Base-by-base conservation (phyloP, 306 rosid genomes). In the Quercus cerris region DNA sequence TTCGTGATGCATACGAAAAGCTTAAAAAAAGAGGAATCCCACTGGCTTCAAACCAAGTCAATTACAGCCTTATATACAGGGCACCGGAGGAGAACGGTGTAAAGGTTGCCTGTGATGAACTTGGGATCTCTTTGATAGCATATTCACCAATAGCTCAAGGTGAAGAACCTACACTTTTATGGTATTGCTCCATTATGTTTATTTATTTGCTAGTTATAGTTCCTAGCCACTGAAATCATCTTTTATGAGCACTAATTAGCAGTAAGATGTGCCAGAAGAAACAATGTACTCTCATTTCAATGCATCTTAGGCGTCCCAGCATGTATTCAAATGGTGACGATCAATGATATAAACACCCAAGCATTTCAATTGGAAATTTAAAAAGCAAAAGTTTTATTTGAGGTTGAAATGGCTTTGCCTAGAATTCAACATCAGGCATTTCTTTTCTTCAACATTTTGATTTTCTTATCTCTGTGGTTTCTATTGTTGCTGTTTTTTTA, bases 111-210 rank as follows among this genome's bases (percentile, higher is more conserved):
- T 91, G 99, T 54, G 97, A 95, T 74, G 97, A 95, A 87, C 99
- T 95, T 38, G 99, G 99, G 78, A 71, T 95, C 71, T 82, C 98
- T 78, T 69, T 95, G 83, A 95, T 95, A 75, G 99, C 98, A 66
- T 91, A 95, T 88, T 91, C 98, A 33, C 99, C 98, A 41, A 93
- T 95, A 77, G 99, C 97, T 82, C 98, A 95, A 85, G 99, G 99
- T 89, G 13, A 80, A 66, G 56, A 59, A 19, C 46, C 20, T 35
- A 31, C 6, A 11, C 71, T 28, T 51, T n/a, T 54, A 11, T 27
- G 56, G 30, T 55, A 68, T 38, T 70, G 46, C 23, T 72, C 17
- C 17, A n/a, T 35, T 64, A 20, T n/a, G 23, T 75, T 46, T 30
- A 41, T 49, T 49, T 12, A 23, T 17, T 3, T 4, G 72, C 51